Conservation (phyloP, 805 yeast species). For the Scheffersomyces coipomensis region DNA sequence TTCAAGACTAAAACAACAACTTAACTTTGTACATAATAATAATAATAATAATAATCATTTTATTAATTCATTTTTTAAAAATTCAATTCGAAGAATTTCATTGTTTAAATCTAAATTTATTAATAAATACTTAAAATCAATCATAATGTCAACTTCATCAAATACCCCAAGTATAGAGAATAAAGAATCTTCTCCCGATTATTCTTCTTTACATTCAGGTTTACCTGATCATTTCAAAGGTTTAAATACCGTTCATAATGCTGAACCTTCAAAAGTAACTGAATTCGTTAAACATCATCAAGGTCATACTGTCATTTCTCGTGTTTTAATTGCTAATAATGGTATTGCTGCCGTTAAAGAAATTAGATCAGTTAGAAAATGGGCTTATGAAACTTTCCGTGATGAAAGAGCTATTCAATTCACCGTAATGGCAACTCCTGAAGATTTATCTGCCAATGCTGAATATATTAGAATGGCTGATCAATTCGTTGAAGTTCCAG, state of each 20-base stretch:
- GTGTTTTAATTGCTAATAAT: constrained; percentile 91
- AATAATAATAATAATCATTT: too few species aligned
- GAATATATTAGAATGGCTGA: constrained; percentile 99
- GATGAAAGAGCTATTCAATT: constrained; percentile 91
- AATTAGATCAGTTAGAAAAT: constrained; percentile 93
- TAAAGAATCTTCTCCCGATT: constrained; percentile 13
- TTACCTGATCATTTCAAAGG: constrained; percentile 82
- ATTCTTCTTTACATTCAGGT: constrained; percentile 23
- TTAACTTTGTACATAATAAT: constrained; percentile 3
- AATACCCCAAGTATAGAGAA: neutral
- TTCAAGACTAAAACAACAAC: neutral
- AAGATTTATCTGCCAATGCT: constrained; percentile 93
- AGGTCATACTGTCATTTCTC: constrained; percentile 93
- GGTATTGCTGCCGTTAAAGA: constrained; percentile 99
- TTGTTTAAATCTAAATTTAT: neutral
- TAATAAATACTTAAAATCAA: neutral
- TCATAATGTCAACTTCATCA: constrained; percentile 4
- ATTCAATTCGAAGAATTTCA: too few species aligned
- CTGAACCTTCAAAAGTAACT: constrained; percentile 75
- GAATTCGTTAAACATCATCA: constrained; percentile 82
- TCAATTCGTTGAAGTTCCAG: constrained; percentile 97
- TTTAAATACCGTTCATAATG: constrained; percentile 69
- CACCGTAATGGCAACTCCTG: constrained; percentile 99
- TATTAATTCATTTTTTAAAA: too few species aligned
- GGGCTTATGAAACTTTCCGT: constrained; percentile 99